Evolutionary conservation across 331 rosid species (phyloP), one percentile per base, ranked within the genome.

Genomic region (Stylosanthes scabra): DNA sequence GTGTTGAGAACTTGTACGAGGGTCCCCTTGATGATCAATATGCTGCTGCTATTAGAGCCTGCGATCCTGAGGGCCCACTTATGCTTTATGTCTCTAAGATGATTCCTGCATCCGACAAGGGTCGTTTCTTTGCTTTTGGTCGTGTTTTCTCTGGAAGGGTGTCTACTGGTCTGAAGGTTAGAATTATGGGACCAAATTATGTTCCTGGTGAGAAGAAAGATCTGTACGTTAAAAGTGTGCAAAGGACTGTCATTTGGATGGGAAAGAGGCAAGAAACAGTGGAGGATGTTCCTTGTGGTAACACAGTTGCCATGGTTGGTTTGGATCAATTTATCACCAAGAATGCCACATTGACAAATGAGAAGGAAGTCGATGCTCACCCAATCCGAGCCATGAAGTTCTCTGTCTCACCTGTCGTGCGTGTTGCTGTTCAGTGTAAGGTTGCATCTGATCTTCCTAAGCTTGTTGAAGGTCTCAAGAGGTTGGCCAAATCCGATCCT

Each of bases 221-320:
- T 59, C 37, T 91, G 71, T 89, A 91, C 2, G 87, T 86, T 4
- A 91, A 87, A 81, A 86, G 89, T 9, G 96, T 89, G 4, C 97
- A 87, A 83, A 81, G 93, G 63, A 91, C 97, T 50, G 91, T 89
- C 6, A 89, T 91, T 66, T 91, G 96, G 97, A 91, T 89, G 97
- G 96, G 97, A 34, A 89, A 89, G 91, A 89, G 1, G 42, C 93
- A 89, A 71, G 97, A 89, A 75, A 91, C 93, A 0, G 91, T 91
- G 4, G 93, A 91, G 68, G 88, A 91, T 60, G 97, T 91, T 28
- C 96, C 96, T 15, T 89, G 91, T 31, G 96, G 91, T 3, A 91
- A 92, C 76, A 92, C 93, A 0, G 93, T 89, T 10, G 97, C 97
- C 14, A 0, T 92, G 86, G 93, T 86, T 10, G 93, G 97, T 73